A percentile compares a stretch with the other conserved stretches of the same genome.
Conservation (phyloP, 257 asterid species). For the Plectranthus barbatus region DNA sequence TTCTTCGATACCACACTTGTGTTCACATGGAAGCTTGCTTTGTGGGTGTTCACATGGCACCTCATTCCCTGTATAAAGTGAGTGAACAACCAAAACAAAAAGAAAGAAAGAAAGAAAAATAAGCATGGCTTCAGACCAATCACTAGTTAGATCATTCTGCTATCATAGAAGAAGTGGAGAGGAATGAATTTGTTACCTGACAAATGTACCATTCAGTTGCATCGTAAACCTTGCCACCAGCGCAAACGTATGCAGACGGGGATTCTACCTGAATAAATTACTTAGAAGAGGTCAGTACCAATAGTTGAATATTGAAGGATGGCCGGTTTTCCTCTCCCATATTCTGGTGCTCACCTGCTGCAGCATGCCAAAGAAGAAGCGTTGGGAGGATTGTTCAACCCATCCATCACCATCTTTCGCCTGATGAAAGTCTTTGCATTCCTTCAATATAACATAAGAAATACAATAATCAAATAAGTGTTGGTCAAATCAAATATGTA, state of each 20-base stretch:
- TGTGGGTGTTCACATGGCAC: slow-evolving; percentile 78
- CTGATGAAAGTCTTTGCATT: slow-evolving; percentile 83
- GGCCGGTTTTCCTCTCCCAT: background rate
- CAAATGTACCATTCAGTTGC: slow-evolving; percentile 95
- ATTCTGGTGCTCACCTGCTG: slow-evolving; percentile 49
- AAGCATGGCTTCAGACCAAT: background rate
- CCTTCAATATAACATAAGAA: slow-evolving; percentile 38
- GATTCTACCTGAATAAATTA: slow-evolving; percentile 51
- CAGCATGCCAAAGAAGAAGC: slow-evolving; percentile 71
- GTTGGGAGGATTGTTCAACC: slow-evolving; percentile 91
- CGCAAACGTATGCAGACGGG: slow-evolving; percentile 84
- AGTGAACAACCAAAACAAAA: background rate
- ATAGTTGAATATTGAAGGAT: background rate
- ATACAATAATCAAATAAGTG: slow-evolving; percentile 10
- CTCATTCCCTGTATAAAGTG: slow-evolving; percentile 68
- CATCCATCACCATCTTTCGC: slow-evolving; percentile 99
- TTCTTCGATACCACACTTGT: slow-evolving; percentile 56
- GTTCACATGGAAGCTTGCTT: slow-evolving; percentile 85
- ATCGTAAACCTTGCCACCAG: slow-evolving; percentile 74
- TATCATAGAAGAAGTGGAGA: background rate
- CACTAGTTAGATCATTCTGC: background rate
- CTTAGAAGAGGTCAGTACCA: slow-evolving; percentile 2
- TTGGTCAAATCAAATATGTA: too few relatives aligned
- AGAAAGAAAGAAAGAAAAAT: background rate
- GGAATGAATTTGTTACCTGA: slow-evolving; percentile 45